Evolutionary conservation across 1,284 basidiomycete species (phyloP), one percentile per base, ranked within the genome.

Genomic region (Earliella scabrosa): DNA sequence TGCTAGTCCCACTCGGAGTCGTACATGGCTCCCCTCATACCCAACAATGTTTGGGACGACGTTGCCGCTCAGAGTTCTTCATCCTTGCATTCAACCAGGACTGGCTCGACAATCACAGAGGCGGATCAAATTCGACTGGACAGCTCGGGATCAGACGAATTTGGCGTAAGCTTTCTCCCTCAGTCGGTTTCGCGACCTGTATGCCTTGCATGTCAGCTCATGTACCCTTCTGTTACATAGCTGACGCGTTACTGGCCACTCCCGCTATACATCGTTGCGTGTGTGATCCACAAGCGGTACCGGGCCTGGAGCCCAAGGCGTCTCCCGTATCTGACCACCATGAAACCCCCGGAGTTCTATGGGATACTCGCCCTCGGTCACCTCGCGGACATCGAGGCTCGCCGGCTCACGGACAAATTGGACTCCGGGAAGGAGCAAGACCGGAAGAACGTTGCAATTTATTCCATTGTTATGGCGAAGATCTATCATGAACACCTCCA

Each of bases 241-340:
- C 39, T 45, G 29, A 35, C 13, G 38, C 45, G 51, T 14, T 26
- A 39, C 18, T 47, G 51, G 51, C 45, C 51, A 6, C 18, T 53
- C 29, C 51, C 51, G 3, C 16, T 47, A 5, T 53, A 53, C 23
- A 45, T 18, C 10, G 29, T 53, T 21, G 45, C 51, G 7, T 47
- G n/a, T 29, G 13, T 47, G 11, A 18, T 46, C 6, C 51, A 53
- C n/a, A 13, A 20, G 16, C 36, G 45, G 13, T 26, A 41, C n/a
- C 51, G 51, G 8, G 23, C 24, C 2, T 14, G 20, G 16, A 32
- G 18, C 4, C 51, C 51, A 11, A 40, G 51, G 23, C 27, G 36
- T 2, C 36, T 53, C n/a, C 44, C 45, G 1, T 20, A n/a, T 4
- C 38, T 53, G 36, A 41, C 51, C 2, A 34, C 29, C 3, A 0